phyloP scores from a whole-genome alignment of 495 filamentous ascomycete species.

The Penicillium cinerascens region DNA sequence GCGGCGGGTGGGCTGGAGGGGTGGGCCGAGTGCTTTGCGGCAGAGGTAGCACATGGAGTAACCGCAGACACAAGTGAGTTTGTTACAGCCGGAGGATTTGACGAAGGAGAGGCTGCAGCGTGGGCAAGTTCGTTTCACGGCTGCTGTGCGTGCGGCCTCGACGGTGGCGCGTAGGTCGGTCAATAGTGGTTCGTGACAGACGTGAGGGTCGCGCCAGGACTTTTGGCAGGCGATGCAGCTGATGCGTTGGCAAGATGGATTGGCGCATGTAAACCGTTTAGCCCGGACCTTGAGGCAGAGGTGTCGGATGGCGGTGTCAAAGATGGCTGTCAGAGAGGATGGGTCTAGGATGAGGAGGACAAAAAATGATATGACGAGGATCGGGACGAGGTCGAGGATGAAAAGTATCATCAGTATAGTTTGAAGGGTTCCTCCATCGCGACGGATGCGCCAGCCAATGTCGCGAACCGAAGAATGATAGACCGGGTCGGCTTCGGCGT shows the following conservation, averaged over 20 bases:
- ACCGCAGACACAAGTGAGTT: constrained; percentile 93
- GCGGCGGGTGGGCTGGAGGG: constrained; percentile 11
- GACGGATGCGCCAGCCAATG: constrained; percentile 45
- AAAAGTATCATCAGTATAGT: constrained; percentile 34
- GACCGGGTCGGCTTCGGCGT: constrained; percentile 81
- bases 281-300: constrained; percentile 62
- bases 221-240: constrained; percentile 77
- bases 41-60: constrained; percentile 98
- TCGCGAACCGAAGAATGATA: constrained; percentile 53
- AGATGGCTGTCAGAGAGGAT: constrained; percentile 35
- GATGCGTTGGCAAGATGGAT: constrained; percentile 56
- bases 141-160: constrained; percentile 85
- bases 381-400: constrained; percentile 49
- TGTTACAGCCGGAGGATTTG: constrained; percentile 92
- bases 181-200: constrained; percentile 59
- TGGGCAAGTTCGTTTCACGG: constrained; percentile 93
- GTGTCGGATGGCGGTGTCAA: constrained; percentile 55
- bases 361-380: constrained; percentile 49
- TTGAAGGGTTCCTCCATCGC: constrained; percentile 41
- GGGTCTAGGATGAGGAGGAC: constrained; percentile 41
- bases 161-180: constrained; percentile 80
- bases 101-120: constrained; percentile 86
- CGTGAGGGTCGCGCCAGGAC: constrained; percentile 63
- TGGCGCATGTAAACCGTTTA: constrained; percentile 70
- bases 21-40: constrained; percentile 49